Percentiles rank a stretch among this genome's conserved stretches.
Evolutionary conservation across 345 rosid species (phyloP).

Genomic region (Gossypium turneri): DNA sequence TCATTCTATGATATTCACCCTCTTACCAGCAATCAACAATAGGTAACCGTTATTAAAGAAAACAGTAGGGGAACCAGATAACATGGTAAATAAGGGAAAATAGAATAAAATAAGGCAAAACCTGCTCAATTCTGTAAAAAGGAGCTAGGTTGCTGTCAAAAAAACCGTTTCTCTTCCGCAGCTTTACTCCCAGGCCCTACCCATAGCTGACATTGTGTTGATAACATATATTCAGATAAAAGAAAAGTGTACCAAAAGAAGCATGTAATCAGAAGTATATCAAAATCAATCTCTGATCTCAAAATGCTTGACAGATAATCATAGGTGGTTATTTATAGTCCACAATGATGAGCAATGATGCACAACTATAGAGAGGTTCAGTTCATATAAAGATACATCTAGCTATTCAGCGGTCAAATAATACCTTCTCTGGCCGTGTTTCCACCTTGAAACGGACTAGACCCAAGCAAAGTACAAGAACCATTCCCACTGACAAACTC

Average conservation of each 20-base stretch:
- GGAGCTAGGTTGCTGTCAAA: conserved; percentile 91
- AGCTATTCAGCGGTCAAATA: neutral
- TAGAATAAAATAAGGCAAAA: conserved; percentile 16
- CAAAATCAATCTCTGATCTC: neutral
- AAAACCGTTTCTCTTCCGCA: conserved; percentile 83
- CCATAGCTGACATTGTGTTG: conserved; percentile 71
- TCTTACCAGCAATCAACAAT: neutral
- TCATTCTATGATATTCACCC: neutral
- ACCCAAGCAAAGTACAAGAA: conserved; percentile 87
- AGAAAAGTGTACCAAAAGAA: neutral
- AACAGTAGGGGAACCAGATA: conserved; percentile 4
- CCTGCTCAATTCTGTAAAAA: conserved; percentile 98
- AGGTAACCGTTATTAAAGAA: neutral
- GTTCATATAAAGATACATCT: conserved; percentile 3
- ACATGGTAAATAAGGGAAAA: neutral
- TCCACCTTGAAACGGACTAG: conserved; percentile 88
- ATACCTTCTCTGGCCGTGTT: conserved; percentile 95
- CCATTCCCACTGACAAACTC: conserved; percentile 53
- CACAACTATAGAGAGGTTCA: neutral
- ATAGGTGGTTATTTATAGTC: neutral
- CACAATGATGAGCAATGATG: neutral
- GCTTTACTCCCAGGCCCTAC: conserved; percentile 95
- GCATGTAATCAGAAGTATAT: conserved; percentile 5
- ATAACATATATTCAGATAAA: conserved; percentile 14
- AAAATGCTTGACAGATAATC: neutral